These are phyloP conservation scores for Nakazawaea siamensis DNA, from an alignment of 805 yeast species.

Conservation along the genomic window DNA sequence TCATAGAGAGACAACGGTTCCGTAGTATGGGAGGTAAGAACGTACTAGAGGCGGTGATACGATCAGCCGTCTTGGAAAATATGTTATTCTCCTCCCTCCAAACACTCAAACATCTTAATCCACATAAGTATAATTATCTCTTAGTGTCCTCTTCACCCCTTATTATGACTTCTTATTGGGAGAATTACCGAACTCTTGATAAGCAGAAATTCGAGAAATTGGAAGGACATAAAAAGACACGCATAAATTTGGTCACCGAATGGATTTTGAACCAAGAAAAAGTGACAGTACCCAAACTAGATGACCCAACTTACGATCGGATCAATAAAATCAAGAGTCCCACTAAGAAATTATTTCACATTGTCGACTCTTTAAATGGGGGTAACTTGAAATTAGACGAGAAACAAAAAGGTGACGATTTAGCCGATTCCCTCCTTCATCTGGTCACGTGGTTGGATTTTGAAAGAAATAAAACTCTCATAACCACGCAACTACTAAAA, in stretches of 20 bases:
- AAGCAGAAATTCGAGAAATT: conserved; percentile 1
- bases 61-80: conserved; percentile 46
- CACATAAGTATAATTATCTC: conserved; percentile 7
- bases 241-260: conserved; percentile 19
- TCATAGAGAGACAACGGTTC: conserved; percentile 51
- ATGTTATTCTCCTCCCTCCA: conserved; percentile 26
- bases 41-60: conserved; percentile 42
- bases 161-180: conserved; percentile 25
- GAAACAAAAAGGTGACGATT: conserved; percentile 47
- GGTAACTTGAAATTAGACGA: conserved; percentile 9
- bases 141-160: conserved; percentile 19
- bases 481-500: conserved; percentile 8
- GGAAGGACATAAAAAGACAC: conserved; percentile 16
- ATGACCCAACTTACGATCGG: neutral
- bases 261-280: conserved; percentile 14
- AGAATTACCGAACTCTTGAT: conserved; percentile 6
- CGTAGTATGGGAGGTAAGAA: conserved; percentile 37
- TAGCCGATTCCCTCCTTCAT: conserved; percentile 59
- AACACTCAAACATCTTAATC: conserved; percentile 11
- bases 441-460: conserved; percentile 43
- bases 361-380: conserved; percentile 17
- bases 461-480: conserved; percentile 22
- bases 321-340: conserved; percentile 6
- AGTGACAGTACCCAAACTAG: neutral
- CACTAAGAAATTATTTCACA: conserved; percentile 19